phyloP scores from a whole-genome alignment of 441 rosid genomes.

The Populus hybrid region DNA sequence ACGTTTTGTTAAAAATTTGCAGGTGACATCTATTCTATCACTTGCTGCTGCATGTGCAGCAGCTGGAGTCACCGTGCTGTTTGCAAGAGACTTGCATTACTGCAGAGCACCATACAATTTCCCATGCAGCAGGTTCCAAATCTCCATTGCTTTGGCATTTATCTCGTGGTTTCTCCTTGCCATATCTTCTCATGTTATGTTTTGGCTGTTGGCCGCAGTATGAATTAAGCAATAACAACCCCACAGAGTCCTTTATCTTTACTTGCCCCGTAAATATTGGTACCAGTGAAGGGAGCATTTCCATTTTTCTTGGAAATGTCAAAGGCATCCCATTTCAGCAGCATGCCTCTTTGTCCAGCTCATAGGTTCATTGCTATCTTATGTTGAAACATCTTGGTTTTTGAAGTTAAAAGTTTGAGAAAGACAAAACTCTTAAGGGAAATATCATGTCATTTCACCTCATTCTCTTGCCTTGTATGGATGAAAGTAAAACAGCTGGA shows the following conservation, averaged over 20 bases:
- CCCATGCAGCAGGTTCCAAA: conserved; percentile 58
- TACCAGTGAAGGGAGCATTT: conserved; percentile 4
- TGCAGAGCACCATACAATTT: conserved; percentile 33
- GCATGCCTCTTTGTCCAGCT: background rate
- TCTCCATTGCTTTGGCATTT: conserved; percentile 72
- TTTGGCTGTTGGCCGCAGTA: conserved; percentile 78
- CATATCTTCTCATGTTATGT: conserved; percentile 79
- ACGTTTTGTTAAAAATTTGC: conserved; percentile 10
- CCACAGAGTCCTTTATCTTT: background rate
- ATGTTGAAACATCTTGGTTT: background rate
- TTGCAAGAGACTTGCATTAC: conserved; percentile 61
- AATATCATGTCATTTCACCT: background rate
- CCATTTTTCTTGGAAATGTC: conserved; percentile 8
- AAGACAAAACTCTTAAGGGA: background rate
- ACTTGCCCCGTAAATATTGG: conserved; percentile 15
- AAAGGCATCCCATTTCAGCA: background rate
- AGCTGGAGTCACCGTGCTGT: conserved; percentile 78
- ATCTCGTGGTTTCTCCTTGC: conserved; percentile 72
- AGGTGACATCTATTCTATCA: conserved; percentile 88
- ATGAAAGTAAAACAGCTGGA: background rate
- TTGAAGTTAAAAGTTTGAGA: background rate
- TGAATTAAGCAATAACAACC: conserved; percentile 1
- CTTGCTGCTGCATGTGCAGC: conserved; percentile 95
- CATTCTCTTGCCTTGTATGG: background rate
- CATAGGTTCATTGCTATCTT: background rate